Base-by-base conservation (phyloP, 306 rosid genomes). In the Erythrophleum fordii region DNA sequence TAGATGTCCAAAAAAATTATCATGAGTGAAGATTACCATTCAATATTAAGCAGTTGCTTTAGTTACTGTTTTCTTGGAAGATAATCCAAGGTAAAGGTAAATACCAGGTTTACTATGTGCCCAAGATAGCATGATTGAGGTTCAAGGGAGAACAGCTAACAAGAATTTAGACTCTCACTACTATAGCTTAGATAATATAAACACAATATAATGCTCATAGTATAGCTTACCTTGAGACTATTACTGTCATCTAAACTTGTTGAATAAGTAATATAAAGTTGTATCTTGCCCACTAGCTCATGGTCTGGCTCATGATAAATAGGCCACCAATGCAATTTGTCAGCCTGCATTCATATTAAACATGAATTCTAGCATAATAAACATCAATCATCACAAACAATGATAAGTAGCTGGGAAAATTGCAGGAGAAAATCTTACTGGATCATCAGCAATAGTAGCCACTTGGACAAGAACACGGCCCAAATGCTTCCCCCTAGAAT, bases 271-370 rank as follows among this genome's bases (percentile, higher is more conserved):
- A 88, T 81, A 80, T 86, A 80, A 18, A 95, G 93, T 85, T 93
- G 99, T 86, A 92, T 76, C 87, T 93, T 93, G 48, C 98, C 99
- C 34, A 92, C 93, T 72, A 86, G 91, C 79, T 93, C 98, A 66
- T 96, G 99, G 65, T 86, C 93, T 3, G 98, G 96, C 80, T 96
- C 98, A 0, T 77, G 90, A 73, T 90, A 93, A 73, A 96, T 75
- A 39, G 97, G 90, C 93, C 97, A 93, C 99, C 99, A 96, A 45
- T 98, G 94, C 83, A 93, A 77, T 88, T 93, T 96, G 87, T 96
- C 98, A 60, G 93, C 87, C 99, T 96, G 91, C 87, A 73, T 84
- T 80, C 82, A 82, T 75, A 75, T 69, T 35, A 39, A 71, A 82
- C 45, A 78, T 86, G 69, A 91, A 69, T 69, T 79, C 37, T 23